phyloP scores from a whole-genome alignment of 352 stramenopile species.

The Pythium dissimile region DNA sequence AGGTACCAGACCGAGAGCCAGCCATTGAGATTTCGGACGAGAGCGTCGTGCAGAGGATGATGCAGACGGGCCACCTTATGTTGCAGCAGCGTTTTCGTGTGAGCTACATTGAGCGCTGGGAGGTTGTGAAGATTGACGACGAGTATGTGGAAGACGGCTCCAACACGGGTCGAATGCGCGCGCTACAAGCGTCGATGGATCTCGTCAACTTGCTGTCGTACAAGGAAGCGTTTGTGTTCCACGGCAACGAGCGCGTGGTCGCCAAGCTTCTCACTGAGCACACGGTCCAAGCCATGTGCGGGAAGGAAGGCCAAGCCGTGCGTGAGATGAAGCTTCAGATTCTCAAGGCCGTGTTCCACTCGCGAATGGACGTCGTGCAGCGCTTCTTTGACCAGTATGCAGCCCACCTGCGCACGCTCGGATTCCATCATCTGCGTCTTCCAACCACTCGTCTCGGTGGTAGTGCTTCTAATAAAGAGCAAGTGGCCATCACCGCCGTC shows the following conservation, averaged over 20 bases:
- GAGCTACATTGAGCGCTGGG: conserved; percentile 74
- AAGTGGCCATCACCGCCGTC: neutral
- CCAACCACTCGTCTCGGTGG: conserved; percentile 24
- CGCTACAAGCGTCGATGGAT: conserved; percentile 75
- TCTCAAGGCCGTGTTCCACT: conserved; percentile 59
- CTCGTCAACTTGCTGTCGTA: conserved; percentile 83
- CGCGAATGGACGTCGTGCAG: conserved; percentile 64
- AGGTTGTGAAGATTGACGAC: conserved; percentile 55
- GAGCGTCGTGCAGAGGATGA: conserved; percentile 45
- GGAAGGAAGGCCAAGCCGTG: conserved; percentile 51
- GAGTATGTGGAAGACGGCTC: conserved; percentile 39
- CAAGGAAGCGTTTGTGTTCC: conserved; percentile 85
- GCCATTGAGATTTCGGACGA: conserved; percentile 51
- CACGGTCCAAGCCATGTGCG: conserved; percentile 68
- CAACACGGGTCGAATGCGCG: conserved; percentile 39
- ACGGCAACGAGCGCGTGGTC: conserved; percentile 58
- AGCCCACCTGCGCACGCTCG: conserved; percentile 49
- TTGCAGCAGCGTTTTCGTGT: conserved; percentile 72
- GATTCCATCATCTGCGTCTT: conserved; percentile 59
- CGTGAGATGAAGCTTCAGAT: conserved; percentile 72
- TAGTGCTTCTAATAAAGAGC: too few species aligned
- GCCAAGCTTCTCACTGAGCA: conserved; percentile 78
- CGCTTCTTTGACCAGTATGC: conserved; percentile 73
- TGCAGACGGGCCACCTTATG: conserved; percentile 55
- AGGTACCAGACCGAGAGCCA: neutral